phyloP scores from a whole-genome alignment of 228 moss, liverwort and hornwort species.

The Sphagnum magellanicum region DNA sequence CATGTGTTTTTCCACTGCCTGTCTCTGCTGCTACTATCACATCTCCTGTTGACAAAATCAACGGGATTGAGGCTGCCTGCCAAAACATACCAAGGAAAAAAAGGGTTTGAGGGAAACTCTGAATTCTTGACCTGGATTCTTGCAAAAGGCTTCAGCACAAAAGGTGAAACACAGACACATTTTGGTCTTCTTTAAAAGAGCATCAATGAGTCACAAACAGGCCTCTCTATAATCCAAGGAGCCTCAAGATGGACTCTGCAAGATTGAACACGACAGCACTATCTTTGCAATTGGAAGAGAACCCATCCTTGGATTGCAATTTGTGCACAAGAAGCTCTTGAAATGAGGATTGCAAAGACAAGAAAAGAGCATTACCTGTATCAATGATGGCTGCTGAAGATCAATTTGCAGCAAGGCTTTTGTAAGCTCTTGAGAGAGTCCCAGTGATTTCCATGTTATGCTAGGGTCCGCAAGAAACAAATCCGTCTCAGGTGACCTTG shows the following conservation, averaged over 20 bases:
- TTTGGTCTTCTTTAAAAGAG: too few relatives aligned
- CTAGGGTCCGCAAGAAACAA: slow-evolving; percentile 60
- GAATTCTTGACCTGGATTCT: not conserved
- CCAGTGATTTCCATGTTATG: slow-evolving; percentile 67
- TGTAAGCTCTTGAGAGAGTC: slow-evolving; percentile 49
- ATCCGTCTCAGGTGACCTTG: slow-evolving; percentile 13
- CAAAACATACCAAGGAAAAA: not conserved
- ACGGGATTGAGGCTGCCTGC: slow-evolving; percentile 70
- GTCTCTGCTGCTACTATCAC: slow-evolving; percentile 96
- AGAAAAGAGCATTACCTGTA: slow-evolving; percentile 38
- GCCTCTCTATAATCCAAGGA: too few relatives aligned
- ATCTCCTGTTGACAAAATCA: slow-evolving; percentile 52
- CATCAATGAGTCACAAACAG: too few relatives aligned
- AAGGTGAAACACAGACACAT: not conserved
- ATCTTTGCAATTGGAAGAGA: too few relatives aligned
- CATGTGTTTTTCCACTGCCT: slow-evolving; percentile 91
- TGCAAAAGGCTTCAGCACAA: not conserved
- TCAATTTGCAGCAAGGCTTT: slow-evolving; percentile 48
- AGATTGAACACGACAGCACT: too few relatives aligned
- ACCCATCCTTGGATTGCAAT: not conserved
- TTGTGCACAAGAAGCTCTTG: not conserved
- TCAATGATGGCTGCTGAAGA: slow-evolving; percentile 63
- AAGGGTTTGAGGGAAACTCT: not conserved
- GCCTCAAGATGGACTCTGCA: too few relatives aligned
- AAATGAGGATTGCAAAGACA: too few relatives aligned